Evolutionary conservation across 1,284 basidiomycete species (phyloP), one percentile per base, ranked within the genome.

Genomic region (Ceratobasidium sp.): DNA sequence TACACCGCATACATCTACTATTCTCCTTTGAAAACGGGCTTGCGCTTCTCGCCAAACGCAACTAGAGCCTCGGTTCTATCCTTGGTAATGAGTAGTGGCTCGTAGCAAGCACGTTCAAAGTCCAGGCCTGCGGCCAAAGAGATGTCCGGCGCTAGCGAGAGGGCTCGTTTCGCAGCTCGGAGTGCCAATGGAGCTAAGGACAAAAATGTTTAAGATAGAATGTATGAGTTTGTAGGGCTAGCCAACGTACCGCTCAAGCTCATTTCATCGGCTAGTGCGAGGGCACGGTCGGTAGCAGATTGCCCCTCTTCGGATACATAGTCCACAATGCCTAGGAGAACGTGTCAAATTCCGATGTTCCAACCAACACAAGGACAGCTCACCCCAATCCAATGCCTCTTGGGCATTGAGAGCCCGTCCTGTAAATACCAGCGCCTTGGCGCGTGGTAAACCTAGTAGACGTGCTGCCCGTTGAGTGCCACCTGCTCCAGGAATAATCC

Each of bases 401-500:
- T 83, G 75, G 0, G 91, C 91, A 26, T 86, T 87, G 67, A 96
- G 83, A 73, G 89, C 85, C 7, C 90, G 87, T 7, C 91, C 92
- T 1, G 93, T 94, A 82, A 92, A 96, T 76, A 97, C 93, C 51
- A 97, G 85, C 81, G 96, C 94, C 83, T 98, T 98, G 6, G 96
- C 92, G 82, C 90, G 92, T 53, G 94, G 88, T 26, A 91, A 83
- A 0, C 97, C 96, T 11, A 98, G 84, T 26, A 98, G 84, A 56
- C 94, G 90, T 1, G 94, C 91, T 23, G 94, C 88, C 45, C 97
- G 89, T 81, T 97, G 95, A 0, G 96, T 98, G 0, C 96, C 96
- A 2, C 96, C 95, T n/a, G 95, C 96, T 64, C 96, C 96, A 15
- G 96, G 96, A 76, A 98, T 98, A 79, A 98, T 98, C 5, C 95